These are phyloP conservation scores for Beauveria sp. DNA, from an alignment of 2,329 filamentous ascomycete genomes.

Conservation along the genomic window DNA sequence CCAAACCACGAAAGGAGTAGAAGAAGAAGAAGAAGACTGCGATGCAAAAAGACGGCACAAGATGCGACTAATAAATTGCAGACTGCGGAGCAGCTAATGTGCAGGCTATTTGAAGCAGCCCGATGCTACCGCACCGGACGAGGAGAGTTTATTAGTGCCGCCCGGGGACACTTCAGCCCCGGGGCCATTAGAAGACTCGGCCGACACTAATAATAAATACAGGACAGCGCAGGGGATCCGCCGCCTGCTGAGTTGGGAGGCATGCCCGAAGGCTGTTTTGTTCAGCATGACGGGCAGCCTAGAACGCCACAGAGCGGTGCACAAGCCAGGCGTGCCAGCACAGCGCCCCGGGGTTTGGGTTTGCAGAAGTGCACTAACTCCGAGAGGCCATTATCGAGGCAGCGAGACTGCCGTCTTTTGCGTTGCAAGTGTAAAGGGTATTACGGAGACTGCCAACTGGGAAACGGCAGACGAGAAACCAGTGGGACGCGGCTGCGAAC, in stretches of 20 bases:
- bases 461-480: not conserved
- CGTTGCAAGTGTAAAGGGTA: not conserved
- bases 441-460: too few species aligned
- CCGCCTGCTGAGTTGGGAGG: not conserved
- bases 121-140: constrained; percentile 1
- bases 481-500: not conserved
- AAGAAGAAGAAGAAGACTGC: not conserved
- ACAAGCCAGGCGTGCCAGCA: not conserved
- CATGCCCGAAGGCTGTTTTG: not conserved
- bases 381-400: not conserved
- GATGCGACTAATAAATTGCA: not conserved
- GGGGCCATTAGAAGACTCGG: not conserved
- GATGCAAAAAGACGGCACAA: not conserved
- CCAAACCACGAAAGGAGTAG: too few species aligned
- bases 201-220: constrained; percentile 6
- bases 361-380: not conserved
- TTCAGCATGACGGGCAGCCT: constrained; percentile 1
- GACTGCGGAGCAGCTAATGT: not conserved
- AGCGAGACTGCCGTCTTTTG: not conserved
- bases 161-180: not conserved
- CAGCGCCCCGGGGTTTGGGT: not conserved
- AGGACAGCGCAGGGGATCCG: not conserved
- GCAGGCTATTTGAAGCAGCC: not conserved
- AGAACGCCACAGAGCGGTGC: not conserved
- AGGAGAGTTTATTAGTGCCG: not conserved